Evolutionary conservation across 2,329 filamentous ascomycete genomes (phyloP).

Genomic region (Colletotrichum phormii): DNA sequence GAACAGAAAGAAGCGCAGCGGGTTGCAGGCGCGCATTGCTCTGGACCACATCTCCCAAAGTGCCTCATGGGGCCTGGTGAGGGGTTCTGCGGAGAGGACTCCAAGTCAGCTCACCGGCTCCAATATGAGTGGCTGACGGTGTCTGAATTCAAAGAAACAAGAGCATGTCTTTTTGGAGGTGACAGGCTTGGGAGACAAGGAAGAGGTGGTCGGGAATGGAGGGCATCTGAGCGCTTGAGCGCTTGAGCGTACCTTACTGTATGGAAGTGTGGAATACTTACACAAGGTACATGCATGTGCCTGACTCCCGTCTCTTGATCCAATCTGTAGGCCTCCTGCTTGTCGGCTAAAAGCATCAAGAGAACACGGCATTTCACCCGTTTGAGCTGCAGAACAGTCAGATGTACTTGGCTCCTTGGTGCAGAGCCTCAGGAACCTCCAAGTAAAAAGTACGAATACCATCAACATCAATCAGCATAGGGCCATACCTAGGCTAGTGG

Average conservation of each 20-base stretch:
- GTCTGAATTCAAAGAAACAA: not conserved
- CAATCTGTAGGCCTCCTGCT: not conserved
- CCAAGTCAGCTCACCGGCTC: conserved; percentile 14
- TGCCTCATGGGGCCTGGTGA: not conserved
- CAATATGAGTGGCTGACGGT: conserved; percentile 16
- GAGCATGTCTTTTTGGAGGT: conserved; percentile 3
- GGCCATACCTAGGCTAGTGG: not conserved
- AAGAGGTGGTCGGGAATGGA: conserved; percentile 21
- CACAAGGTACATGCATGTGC: not conserved
- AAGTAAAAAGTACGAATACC: not conserved
- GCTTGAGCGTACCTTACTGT: not conserved
- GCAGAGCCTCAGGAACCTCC: not conserved
- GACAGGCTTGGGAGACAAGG: conserved; percentile 25
- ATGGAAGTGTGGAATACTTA: not conserved
- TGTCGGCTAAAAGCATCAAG: not conserved
- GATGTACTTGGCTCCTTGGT: not conserved
- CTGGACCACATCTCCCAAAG: not conserved
- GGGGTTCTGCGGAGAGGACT: not conserved
- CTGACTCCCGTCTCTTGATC: not conserved
- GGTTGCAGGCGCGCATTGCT: conserved; percentile 1
- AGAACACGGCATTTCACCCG: not conserved
- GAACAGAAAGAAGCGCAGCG: not conserved
- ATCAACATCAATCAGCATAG: not conserved
- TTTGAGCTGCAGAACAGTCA: not conserved
- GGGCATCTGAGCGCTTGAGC: conserved; percentile 1